Percentiles rank a stretch among this genome's conserved stretches.
These are phyloP conservation scores for Umbelopsis sp. DNA, from an alignment of 192 early-diverging fungal species.

Conservation along the genomic window DNA sequence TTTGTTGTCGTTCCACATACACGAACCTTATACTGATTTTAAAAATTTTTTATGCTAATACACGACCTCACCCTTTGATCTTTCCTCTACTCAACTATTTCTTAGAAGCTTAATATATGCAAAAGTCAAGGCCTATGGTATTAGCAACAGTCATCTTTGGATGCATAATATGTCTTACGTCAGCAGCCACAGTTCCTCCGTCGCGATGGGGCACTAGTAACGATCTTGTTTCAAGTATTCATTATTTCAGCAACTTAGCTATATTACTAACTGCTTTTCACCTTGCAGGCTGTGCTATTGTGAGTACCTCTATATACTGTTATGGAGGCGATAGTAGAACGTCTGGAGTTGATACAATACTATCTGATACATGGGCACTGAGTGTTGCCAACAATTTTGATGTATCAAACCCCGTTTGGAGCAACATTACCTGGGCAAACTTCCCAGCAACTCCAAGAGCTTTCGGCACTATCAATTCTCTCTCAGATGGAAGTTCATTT, in stretches of 20 bases:
- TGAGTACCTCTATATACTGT: background rate
- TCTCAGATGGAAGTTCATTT: background rate
- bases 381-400: background rate
- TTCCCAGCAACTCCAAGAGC: background rate
- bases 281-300: background rate
- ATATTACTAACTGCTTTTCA: background rate
- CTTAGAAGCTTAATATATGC: too few species aligned
- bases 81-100: too few species aligned
- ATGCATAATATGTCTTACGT: too few species aligned
- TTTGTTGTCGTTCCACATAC: too few species aligned
- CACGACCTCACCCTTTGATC: too few species aligned
- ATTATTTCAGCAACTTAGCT: background rate
- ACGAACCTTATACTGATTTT: too few species aligned
- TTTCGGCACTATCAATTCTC: background rate
- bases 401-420: background rate
- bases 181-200: background rate
- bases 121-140: too few species aligned
- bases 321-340: background rate
- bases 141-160: too few species aligned
- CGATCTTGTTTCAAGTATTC: background rate
- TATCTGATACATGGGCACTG: background rate
- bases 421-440: background rate
- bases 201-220: background rate
- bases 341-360: background rate
- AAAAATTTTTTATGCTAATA: too few species aligned